Evolutionary conservation across 148 eudicot genomes (phyloP), one percentile per base, ranked within the genome.

Genomic region (Nepenthes mirabilis): DNA sequence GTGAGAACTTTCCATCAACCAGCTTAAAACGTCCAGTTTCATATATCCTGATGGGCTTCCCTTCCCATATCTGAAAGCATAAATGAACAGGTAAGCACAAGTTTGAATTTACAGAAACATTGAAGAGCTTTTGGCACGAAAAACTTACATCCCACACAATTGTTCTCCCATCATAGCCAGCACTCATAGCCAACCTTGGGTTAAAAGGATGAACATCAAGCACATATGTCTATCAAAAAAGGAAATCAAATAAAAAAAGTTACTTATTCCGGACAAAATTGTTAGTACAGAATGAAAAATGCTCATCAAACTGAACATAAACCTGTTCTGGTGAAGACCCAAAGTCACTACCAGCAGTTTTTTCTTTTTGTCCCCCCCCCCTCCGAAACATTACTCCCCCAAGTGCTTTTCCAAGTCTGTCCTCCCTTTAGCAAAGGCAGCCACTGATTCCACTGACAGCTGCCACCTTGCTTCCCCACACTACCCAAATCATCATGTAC

Each of bases 151-250:
- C 99, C 99, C 99, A 93, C 55, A 93, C 77, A 55, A 93, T 86
- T 48, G 96, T 93, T 79, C 84, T 93, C 56, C 99, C 99, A 79
- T 93, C 99, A 77, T 93, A 88, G 59, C 99, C 99, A 74, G 99
- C 96, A 75, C 99, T 93, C 99, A 93, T 93, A 52, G 99, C 99
- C 62, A 93, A 88, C 37, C 99, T 85, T 36, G 96, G 96, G 59
- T 93, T 88, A 69, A 86, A 88, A 54, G 99, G 99, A 69, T 93
- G 99, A 63, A 93, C 99, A 75, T 93, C 99, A 69, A 93, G 72
- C 58, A 93, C 99, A 59, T 83, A 93, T 11, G 99, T 93, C 99
- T 93, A 62, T 54, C 7, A 14, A 58, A 57, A 49, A n/a, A 57
- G 8, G 64, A 58, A 55, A 49, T 50, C 12, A 3, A 8, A 37